Evolutionary conservation across 177 flowering plant species (phyloP), one percentile per base, ranked within the genome.

Genomic region (Vitis hybrid): DNA sequence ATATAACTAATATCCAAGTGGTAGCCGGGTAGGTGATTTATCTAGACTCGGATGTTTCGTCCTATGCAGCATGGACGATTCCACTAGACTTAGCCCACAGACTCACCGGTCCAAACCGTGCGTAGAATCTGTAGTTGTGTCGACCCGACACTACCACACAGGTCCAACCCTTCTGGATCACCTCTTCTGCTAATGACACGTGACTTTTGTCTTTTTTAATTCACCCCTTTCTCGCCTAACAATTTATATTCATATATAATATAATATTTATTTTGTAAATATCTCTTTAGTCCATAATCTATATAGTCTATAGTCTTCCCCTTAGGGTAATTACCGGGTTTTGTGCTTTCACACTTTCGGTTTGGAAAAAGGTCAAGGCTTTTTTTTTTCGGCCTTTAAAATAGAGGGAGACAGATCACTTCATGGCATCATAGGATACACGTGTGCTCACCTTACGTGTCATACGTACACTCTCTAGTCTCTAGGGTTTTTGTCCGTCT

Each of bases 361-460:
- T 40, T 40, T 40, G 46, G 46, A 40, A 40, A 40, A 40, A 7
- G 8, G 8, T 40, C 46, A 40, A 6, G 30, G 46, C 9, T 6
- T 40, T 40, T 40, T 40, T 35, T 35, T 40, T 7, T 5, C 0
- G 46, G 8, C 9, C 9, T 3, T 49, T 4, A 40, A 40, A 46
- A 21, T 35, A 19, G n/a, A 57, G 16, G 48, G 46, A 6, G 46
- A 40, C 46, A 40, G 8, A 40, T 40, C 6, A 40, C 2, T 40
- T 40, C 46, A 14, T 56, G 62, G 74, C 63, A 24, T 58, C 63
- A 40, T 71, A 48, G 68, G 62, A 56, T 49, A 48, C 74, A 71
- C 74, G 74, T 71, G 56, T 48, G 0, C 11, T 2, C 6, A 21
- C 24, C 52, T 35, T 30, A 16, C 52, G 52, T 62, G 66, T 52